Evolutionary conservation across 2,329 filamentous ascomycete species (phyloP).

Genomic region (Colletotrichum gigasporum): DNA sequence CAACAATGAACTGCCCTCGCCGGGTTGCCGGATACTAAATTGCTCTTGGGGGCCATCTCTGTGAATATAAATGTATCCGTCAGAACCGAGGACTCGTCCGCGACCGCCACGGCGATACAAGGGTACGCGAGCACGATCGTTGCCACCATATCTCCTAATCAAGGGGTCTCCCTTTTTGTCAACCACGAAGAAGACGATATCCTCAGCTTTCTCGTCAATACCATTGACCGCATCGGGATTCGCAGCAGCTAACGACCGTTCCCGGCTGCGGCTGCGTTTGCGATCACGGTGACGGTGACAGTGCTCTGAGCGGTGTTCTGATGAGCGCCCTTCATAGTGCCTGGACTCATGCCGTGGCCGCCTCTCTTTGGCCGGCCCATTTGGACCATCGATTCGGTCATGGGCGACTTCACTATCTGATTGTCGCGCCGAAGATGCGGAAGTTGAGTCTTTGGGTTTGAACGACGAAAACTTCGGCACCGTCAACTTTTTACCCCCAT

Average conservation of each 20-base stretch:
- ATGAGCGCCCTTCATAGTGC: slow-evolving; percentile 23
- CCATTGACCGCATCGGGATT: slow-evolving; percentile 18
- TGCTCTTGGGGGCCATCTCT: slow-evolving; percentile 66
- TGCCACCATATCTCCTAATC: slow-evolving; percentile 77
- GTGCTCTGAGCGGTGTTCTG: slow-evolving; percentile 13
- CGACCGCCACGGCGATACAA: slow-evolving; percentile 74
- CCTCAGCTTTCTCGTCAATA: slow-evolving; percentile 40
- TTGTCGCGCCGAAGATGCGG: slow-evolving; percentile 28
- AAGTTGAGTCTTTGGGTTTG: slow-evolving; percentile 56
- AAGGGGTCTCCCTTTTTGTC: slow-evolving; percentile 82
- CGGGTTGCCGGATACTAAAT: slow-evolving; percentile 59
- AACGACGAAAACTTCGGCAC: slow-evolving; percentile 83
- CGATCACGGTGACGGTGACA: slow-evolving; percentile 10
- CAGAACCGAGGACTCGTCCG: slow-evolving; percentile 76
- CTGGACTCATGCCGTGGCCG: slow-evolving; percentile 32
- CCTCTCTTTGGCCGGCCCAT: slow-evolving; percentile 15
- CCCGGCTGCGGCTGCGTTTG: slow-evolving; percentile 20
- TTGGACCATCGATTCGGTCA: not conserved
- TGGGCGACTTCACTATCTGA: slow-evolving; percentile 16
- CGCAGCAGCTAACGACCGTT: not conserved
- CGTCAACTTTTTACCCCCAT: slow-evolving; percentile 25
- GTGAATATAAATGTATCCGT: slow-evolving; percentile 71
- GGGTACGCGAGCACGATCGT: slow-evolving; percentile 78
- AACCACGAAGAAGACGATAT: slow-evolving; percentile 63
- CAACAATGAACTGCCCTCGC: slow-evolving; percentile 52